phyloP scores from a whole-genome alignment of 164 flowering plant genomes.

The Dillenia suffruticosa region DNA sequence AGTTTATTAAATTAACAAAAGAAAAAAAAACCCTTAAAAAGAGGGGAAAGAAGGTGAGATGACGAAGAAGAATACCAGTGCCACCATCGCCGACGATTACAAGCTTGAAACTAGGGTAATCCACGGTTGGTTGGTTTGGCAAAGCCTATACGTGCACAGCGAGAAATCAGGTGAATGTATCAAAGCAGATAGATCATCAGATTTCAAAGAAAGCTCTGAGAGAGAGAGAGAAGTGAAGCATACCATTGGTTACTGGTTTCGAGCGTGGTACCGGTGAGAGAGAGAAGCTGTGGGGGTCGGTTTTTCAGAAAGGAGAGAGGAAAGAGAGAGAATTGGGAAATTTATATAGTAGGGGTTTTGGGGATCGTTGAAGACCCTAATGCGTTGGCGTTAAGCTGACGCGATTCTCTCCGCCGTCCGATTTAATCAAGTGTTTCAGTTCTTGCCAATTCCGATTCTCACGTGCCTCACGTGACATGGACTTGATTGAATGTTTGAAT shows the following conservation, averaged over 20 bases:
- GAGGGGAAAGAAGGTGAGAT: neutral
- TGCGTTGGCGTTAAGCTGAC: constrained; percentile 12
- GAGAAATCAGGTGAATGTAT: neutral
- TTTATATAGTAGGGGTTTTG: constrained; percentile 3
- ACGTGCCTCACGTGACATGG: too few species aligned
- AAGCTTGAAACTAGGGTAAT: constrained; percentile 82
- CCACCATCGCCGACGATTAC: constrained; percentile 81
- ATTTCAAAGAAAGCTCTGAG: constrained; percentile 2
- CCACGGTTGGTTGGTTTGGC: constrained; percentile 63
- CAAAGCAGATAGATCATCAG: neutral
- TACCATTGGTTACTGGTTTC: too few species aligned
- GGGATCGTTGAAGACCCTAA: neutral
- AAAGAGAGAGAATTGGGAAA: neutral
- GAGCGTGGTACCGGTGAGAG: too few species aligned
- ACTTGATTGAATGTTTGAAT: neutral
- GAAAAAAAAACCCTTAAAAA: neutral
- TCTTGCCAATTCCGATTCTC: neutral
- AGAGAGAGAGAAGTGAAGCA: neutral
- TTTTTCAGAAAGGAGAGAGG: neutral
- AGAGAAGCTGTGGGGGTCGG: too few species aligned
- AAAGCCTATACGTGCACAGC: constrained; percentile 40
- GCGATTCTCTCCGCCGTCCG: constrained; percentile 8
- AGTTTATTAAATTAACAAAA: neutral
- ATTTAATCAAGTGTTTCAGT: neutral
- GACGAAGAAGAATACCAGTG: constrained; percentile 31